Evolutionary conservation across 805 yeast genomes (phyloP).

Genomic region (Candida loeiensis): DNA sequence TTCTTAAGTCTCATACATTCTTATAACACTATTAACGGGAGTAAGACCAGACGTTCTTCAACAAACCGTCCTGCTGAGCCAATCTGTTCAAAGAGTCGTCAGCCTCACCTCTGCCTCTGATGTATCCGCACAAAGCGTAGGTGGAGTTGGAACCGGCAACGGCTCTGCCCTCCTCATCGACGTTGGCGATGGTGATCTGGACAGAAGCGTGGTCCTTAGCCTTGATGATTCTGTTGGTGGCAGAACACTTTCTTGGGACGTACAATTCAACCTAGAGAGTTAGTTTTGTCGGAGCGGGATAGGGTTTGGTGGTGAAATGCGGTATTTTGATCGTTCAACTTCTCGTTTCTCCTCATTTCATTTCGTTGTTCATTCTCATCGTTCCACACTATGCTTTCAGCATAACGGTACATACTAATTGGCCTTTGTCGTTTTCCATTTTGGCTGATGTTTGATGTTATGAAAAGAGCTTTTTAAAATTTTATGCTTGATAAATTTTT

Average conservation of each 20-base stretch:
- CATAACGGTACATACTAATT: constrained; percentile 79
- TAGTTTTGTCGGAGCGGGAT: constrained; percentile 1
- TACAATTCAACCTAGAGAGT: constrained; percentile 87
- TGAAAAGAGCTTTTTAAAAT: constrained; percentile 8
- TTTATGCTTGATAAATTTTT: constrained; percentile 4
- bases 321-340: neutral
- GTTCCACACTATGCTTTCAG: too few species aligned
- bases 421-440: constrained; percentile 99
- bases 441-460: constrained; percentile 39
- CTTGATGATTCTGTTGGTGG: constrained; percentile 99
- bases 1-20: constrained; percentile 1
- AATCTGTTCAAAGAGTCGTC: constrained; percentile 99
- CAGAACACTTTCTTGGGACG: constrained; percentile 99
- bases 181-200: constrained; percentile 98
- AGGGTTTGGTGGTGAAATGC: neutral
- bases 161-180: constrained; percentile 94
- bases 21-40: constrained; percentile 58
- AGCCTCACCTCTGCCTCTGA: constrained; percentile 99
- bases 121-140: constrained; percentile 95
- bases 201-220: constrained; percentile 99
- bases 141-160: constrained; percentile 87
- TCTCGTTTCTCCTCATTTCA: neutral
- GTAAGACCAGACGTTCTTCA: constrained; percentile 94
- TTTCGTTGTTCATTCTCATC: too few species aligned
- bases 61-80: constrained; percentile 97